Base-by-base conservation (phyloP, 2,329 filamentous ascomycete genomes). In the Epichloe aotearoae region DNA sequence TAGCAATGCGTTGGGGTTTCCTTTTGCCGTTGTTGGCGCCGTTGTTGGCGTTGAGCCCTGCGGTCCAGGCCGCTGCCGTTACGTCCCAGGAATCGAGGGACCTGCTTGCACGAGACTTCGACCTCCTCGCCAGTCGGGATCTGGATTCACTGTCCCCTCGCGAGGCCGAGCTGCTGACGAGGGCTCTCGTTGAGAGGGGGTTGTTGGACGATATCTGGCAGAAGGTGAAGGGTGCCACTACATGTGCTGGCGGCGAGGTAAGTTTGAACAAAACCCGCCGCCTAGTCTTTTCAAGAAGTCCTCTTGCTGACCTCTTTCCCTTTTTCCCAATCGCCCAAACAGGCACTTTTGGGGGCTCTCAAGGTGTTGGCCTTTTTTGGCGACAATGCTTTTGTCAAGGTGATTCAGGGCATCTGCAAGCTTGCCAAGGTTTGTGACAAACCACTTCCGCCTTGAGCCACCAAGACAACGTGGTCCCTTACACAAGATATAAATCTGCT, bases 301-400 rank as follows among this genome's bases (percentile, higher is more conserved):
- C 30, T 30, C 30, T 38, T 45, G 7, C 17, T 14, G 17, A 38
- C 37, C 14, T 38, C n/a, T 42, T 8, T 26, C 11, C 17, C 30
- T 3, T 23, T 41, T 26, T 19, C 4, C 11, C 12, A 42, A 3
- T 14, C 59, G 30, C 30, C 30, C 30, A 30, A 55, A 51, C 40
- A 61, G 57, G 51, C 44, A n/a, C 52, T 61, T 23, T 62, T 6
- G 57, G 63, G 17, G 17, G 57, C 68, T 7, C 66, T 76, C 20
- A 73, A 76, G 54, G 65, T 66, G 2, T 57, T 74, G 23, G 68
- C 73, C 8, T 57, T 57, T 19, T 19, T 55, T 73, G 72, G 74
- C 3, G 69, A 76, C 38, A 52, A 59, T 12, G 58, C 64, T 8
- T 70, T 77, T 51, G 61, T 70, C 33, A 57, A 53, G 15, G 57